A percentile compares a stretch with the other conserved stretches of the same genome.
phyloP scores from a whole-genome alignment of 2,329 filamentous ascomycete species.

The Talaromyces islandicus region DNA sequence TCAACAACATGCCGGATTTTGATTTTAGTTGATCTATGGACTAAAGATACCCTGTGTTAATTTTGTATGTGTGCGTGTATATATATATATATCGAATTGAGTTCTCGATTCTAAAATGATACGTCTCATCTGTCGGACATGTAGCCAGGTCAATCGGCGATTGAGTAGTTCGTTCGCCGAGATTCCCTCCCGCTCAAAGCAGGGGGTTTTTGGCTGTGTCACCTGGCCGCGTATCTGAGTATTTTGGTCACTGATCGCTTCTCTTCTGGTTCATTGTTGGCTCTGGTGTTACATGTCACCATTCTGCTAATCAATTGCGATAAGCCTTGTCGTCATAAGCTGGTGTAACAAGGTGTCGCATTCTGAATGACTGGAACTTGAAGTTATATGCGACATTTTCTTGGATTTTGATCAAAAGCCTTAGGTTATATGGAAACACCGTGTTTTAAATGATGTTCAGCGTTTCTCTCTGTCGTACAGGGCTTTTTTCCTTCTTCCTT shows the following conservation, averaged over 20 bases:
- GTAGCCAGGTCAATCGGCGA: not conserved
- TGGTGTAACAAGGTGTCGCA: not conserved
- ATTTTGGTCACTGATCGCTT: not conserved
- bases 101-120: not conserved
- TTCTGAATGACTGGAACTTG: not conserved
- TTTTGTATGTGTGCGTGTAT: not conserved
- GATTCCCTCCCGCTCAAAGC: not conserved
- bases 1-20: not conserved
- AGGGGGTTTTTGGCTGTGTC: not conserved
- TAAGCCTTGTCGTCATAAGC: not conserved
- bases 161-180: not conserved
- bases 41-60: not conserved
- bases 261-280: not conserved
- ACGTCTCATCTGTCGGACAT: not conserved
- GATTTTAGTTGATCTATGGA: not conserved
- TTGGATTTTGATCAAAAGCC: not conserved
- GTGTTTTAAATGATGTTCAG: not conserved
- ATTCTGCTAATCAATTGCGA: not conserved
- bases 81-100: not conserved
- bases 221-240: not conserved
- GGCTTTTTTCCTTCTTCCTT: no score
- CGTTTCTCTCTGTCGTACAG: not conserved
- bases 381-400: not conserved
- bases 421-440: not conserved
- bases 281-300: not conserved